Evolutionary conservation across 1,139 yeast genomes (phyloP), one percentile per base, ranked within the genome.

Genomic region (Zygoascus hellenicus): DNA sequence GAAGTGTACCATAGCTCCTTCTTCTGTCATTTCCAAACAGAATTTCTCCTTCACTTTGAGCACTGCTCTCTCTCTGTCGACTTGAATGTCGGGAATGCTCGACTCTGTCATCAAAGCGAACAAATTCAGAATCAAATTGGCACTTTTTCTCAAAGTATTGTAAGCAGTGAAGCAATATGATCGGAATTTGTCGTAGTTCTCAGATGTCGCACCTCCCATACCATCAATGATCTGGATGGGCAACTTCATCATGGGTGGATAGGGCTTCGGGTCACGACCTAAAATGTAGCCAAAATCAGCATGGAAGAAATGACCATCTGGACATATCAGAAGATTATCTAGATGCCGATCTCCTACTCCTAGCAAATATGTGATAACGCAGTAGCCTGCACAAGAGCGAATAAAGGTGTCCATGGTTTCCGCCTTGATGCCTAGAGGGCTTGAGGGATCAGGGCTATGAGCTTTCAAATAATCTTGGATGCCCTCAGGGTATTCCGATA

Each of bases 261-360:
- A 94, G 9, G 97, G 97, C 62, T 94, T 94, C 2, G 98, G 99
- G 62, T 94, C 98, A 47, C 92, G 81, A 0, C 99, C 98, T 46
- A 94, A 69, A 44, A 94, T 90, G 62, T 92, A 94, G 0, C 99
- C 99, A 66, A 88, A 94, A 67, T 94, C 99, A 1, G 96, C 97
- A 66, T 89, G 97, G 79, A 94, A 88, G 61, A 89, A 89, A 61
- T 83, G 88, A 13, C 74, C 96, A 63, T 84, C 85, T 1, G 84
- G 80, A 13, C 78, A 72, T 16, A 80, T 72, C 33, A 94, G 71
- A 52, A 94, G 70, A 60, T 94, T 94, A 59, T 94, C 99, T 52
- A 94, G 71, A 69, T 94, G 99, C 47, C 99, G 76, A 66, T 94
- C 98, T 15, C 99, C 99, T 9, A 94, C 97, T 3, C 98, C 98